Conservation (phyloP, 352 stramenopile species). For the Phytophthora pistaciae region DNA sequence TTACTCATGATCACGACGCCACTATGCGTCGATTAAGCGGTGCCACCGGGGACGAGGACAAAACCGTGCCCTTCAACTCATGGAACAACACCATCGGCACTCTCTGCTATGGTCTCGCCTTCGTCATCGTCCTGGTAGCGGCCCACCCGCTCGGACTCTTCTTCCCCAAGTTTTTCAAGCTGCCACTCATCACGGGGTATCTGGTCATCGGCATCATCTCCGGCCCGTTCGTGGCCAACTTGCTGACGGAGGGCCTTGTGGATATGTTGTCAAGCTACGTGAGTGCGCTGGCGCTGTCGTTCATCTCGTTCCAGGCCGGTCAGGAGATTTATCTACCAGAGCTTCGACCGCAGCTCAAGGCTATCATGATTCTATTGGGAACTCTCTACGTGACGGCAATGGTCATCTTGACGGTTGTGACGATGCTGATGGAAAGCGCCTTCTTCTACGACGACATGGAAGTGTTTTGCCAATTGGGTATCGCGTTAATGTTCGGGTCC, state of each 20-base stretch:
- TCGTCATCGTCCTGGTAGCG: slow-evolving; percentile 63
- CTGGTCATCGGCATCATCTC: slow-evolving; percentile 66
- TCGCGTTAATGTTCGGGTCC: slow-evolving; percentile 75
- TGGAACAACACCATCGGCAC: slow-evolving; percentile 48
- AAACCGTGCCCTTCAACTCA: slow-evolving; percentile 45
- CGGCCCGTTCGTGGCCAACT: slow-evolving; percentile 62
- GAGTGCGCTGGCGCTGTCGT: slow-evolving; percentile 69
- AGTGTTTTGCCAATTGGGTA: slow-evolving; percentile 57
- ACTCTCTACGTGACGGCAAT: slow-evolving; percentile 63
- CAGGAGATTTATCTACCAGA: slow-evolving; percentile 78
- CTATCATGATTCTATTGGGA: slow-evolving; percentile 56
- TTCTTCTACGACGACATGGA: slow-evolving; percentile 67
- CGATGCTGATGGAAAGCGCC: slow-evolving; percentile 41
- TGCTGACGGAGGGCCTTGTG: slow-evolving; percentile 49
- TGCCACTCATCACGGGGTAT: slow-evolving; percentile 75
- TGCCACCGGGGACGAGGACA: slow-evolving; percentile 22
- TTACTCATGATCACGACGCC: not conserved
- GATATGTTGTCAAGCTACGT: slow-evolving; percentile 58
- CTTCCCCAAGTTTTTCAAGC: slow-evolving; percentile 63
- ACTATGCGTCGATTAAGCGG: slow-evolving; percentile 31
- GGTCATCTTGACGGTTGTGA: slow-evolving; percentile 50
- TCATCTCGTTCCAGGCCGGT: slow-evolving; percentile 78
- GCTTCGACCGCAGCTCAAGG: slow-evolving; percentile 61
- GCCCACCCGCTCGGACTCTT: slow-evolving; percentile 68
- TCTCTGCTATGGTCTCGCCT: slow-evolving; percentile 52